Evolutionary conservation across 108 stramenopile genomes (phyloP).

Genomic region (Nannochloropsis gaditana): DNA sequence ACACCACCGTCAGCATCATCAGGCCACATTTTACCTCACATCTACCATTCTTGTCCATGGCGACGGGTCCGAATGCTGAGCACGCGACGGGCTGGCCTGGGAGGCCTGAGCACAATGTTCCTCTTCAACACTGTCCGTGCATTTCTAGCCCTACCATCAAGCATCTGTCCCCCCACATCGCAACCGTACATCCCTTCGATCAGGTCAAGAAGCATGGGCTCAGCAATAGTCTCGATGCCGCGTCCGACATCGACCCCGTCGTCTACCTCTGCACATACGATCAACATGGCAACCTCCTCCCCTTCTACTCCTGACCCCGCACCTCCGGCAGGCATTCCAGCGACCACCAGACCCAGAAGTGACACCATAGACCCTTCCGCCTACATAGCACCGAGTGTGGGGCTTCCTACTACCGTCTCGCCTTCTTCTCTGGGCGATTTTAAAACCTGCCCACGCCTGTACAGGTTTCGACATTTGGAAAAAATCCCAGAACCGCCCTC

Average conservation of each 20-base stretch:
- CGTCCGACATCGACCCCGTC: not conserved
- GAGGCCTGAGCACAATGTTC: not conserved
- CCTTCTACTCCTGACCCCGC: not conserved
- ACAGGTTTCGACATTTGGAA: not conserved
- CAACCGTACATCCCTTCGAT: not conserved
- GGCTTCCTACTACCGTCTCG: constrained; percentile 8
- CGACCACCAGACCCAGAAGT: no score
- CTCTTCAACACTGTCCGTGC: not conserved
- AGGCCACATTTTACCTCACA: not conserved
- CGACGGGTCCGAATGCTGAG: not conserved
- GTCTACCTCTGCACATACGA: not conserved
- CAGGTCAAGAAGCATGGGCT: not conserved
- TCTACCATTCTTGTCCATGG: not conserved
- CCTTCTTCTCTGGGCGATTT: not conserved
- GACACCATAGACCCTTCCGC: not conserved
- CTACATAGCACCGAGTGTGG: not conserved
- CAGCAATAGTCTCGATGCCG: not conserved
- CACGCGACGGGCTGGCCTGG: not conserved
- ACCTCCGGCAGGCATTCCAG: not conserved
- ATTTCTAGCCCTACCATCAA: not conserved
- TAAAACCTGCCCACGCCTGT: not conserved
- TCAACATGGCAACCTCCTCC: constrained; percentile 2
- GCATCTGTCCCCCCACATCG: not conserved
- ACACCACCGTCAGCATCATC: not conserved
- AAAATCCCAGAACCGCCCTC: not conserved